A percentile compares a stretch with the other conserved stretches of the same genome.
Conservation (phyloP, 2,329 filamentous ascomycete species). For the Colletotrichum sp. region DNA sequence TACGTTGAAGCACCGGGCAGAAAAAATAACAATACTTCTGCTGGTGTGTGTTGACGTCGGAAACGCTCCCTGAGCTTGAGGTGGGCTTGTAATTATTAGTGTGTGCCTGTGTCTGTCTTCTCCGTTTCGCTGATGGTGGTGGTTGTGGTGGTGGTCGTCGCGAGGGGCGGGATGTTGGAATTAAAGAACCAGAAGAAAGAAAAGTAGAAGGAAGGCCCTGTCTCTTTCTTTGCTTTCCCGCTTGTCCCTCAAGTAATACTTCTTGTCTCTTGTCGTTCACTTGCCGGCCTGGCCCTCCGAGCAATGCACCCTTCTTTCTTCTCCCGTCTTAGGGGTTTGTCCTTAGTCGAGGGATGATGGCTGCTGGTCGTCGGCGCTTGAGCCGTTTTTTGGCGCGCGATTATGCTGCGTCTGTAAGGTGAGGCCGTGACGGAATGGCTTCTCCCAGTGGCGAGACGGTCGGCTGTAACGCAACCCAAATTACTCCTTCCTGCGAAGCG, state of each 20-base stretch:
- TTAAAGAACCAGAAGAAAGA: neutral
- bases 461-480: slow-evolving; percentile 1
- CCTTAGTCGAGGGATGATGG: slow-evolving; percentile 19
- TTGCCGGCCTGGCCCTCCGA: neutral
- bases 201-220: neutral
- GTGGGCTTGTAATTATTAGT: neutral
- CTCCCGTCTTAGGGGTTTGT: slow-evolving; percentile 7
- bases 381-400: slow-evolving; percentile 47
- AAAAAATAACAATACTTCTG: neutral
- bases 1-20: neutral
- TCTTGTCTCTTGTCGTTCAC: neutral
- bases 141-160: neutral
- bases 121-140: neutral
- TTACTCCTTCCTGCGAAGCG: neutral
- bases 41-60: neutral
- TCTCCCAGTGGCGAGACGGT: neutral
- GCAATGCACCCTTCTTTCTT: neutral
- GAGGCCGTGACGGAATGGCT: slow-evolving; percentile 18
- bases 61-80: neutral
- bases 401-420: slow-evolving; percentile 47
- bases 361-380: slow-evolving; percentile 39
- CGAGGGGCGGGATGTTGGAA: neutral
- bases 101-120: neutral
- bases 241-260: neutral
- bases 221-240: neutral